phyloP scores from a whole-genome alignment of 2,329 filamentous ascomycete genomes.

The Fusarium papillatum region DNA sequence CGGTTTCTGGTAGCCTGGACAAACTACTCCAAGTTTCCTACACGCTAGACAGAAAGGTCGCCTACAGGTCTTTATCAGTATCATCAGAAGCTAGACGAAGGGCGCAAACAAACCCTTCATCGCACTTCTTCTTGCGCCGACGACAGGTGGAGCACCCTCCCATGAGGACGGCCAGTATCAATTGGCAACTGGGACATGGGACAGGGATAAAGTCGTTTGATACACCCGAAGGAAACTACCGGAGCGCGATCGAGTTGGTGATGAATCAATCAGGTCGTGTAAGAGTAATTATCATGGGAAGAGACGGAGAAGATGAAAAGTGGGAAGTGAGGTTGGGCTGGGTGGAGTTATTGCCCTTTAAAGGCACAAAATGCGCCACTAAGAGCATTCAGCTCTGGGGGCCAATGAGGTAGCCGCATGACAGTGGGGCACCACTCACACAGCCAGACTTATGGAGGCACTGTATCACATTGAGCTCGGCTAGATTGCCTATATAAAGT shows the following conservation, averaged over 20 bases:
- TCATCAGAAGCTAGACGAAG: neutral
- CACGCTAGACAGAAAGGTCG: neutral
- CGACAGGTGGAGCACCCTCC: neutral
- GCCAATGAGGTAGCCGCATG: neutral
- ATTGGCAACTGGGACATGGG: neutral
- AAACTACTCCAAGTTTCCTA: neutral
- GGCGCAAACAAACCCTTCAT: neutral
- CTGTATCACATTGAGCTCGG: neutral
- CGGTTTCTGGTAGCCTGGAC: neutral
- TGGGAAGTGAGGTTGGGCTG: neutral
- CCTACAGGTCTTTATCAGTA: neutral
- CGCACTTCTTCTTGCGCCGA: neutral
- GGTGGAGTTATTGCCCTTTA: neutral
- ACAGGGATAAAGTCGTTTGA: neutral
- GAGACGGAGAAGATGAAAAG: neutral
- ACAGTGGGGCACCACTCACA: neutral
- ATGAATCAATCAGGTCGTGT: neutral
- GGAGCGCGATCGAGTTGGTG: neutral
- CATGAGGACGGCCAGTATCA: neutral
- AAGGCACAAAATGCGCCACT: neutral
- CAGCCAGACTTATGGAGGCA: neutral
- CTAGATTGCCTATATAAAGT: neutral
- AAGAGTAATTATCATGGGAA: neutral
- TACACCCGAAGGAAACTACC: neutral
- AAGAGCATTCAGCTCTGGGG: neutral